A percentile compares a stretch with the other conserved stretches of the same genome.
Conservation (phyloP, 805 yeast species). For the Cyberlindnera xishuangbannaensis region DNA sequence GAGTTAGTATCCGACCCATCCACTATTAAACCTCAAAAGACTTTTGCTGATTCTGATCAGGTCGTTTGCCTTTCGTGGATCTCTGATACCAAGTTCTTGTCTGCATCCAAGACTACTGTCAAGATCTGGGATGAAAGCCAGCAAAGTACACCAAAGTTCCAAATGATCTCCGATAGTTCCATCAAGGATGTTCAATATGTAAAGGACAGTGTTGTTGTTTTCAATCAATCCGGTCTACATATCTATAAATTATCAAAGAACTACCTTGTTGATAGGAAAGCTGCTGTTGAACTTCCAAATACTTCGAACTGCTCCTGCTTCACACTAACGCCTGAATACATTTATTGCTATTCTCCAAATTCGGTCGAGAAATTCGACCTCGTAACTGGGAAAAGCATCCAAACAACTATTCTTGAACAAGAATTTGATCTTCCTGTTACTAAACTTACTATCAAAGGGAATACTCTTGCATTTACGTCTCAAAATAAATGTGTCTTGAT, state of each 20-base stretch:
- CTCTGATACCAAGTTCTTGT: background rate
- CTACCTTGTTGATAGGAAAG: no score
- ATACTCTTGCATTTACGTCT: background rate
- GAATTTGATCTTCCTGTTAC: no score
- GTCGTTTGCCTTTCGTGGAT: conserved; percentile 5
- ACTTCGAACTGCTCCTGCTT: no score
- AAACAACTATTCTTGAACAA: background rate
- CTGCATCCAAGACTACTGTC: conserved; percentile 2
- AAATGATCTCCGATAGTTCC: background rate
- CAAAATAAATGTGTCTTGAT: background rate
- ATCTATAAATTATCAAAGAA: background rate
- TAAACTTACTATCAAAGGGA: background rate
- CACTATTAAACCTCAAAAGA: background rate
- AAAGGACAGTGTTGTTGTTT: background rate
- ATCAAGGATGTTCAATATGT: conserved; percentile 2
- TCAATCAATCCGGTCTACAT: background rate
- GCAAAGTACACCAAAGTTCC: conserved; percentile 2
- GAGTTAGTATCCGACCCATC: conserved; percentile 1
- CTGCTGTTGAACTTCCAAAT: background rate
- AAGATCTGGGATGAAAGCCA: conserved; percentile 3
- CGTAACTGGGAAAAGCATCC: background rate
- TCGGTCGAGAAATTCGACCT: background rate
- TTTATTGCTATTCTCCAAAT: no score
- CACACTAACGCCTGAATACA: no score
- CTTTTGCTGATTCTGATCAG: conserved; percentile 1